A percentile compares a stretch with the other conserved stretches of the same genome.
Conservation (phyloP, 1,139 yeast genomes). For the Kodamaea suecica region DNA sequence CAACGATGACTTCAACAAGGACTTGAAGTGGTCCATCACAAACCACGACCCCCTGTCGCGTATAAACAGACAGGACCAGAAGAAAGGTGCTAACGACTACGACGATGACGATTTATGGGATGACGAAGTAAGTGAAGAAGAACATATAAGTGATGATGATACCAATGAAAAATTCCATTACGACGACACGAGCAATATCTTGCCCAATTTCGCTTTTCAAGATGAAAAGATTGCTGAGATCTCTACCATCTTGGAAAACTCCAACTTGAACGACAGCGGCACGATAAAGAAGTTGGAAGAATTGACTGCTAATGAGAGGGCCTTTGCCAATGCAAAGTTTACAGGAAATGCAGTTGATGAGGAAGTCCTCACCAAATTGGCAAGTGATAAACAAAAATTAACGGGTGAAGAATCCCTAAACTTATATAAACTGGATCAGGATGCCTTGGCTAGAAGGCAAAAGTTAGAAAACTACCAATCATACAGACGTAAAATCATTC, state of each 20-base stretch:
- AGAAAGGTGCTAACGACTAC: slow-evolving; percentile 18
- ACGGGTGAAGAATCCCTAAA: slow-evolving; percentile 44
- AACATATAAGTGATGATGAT: slow-evolving; percentile 63
- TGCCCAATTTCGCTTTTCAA: slow-evolving; percentile 56
- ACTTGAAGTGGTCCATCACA: slow-evolving; percentile 47
- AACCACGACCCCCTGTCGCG: slow-evolving; percentile 62
- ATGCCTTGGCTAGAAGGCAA: slow-evolving; percentile 42
- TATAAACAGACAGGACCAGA: slow-evolving; percentile 19
- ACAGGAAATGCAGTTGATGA: slow-evolving; percentile 49
- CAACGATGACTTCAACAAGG: slow-evolving; percentile 37
- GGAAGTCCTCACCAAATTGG: slow-evolving; percentile 39
- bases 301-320: slow-evolving; percentile 58
- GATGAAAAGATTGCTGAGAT: slow-evolving; percentile 46
- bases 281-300: slow-evolving; percentile 53
- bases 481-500: slow-evolving; percentile 48
- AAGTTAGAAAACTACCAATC: slow-evolving; percentile 46
- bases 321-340: slow-evolving; percentile 55
- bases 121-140: slow-evolving; percentile 57
- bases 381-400: slow-evolving; percentile 37
- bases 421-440: slow-evolving; percentile 43
- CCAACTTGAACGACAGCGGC: slow-evolving; percentile 37
- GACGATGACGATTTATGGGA: slow-evolving; percentile 31
- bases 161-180: slow-evolving; percentile 54
- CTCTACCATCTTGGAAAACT: slow-evolving; percentile 43
- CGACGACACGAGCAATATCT: slow-evolving; percentile 57